Evolutionary conservation across 768 basidiomycete species (phyloP), one percentile per base, ranked within the genome.

Genomic region (Flagelloscypha sp.): DNA sequence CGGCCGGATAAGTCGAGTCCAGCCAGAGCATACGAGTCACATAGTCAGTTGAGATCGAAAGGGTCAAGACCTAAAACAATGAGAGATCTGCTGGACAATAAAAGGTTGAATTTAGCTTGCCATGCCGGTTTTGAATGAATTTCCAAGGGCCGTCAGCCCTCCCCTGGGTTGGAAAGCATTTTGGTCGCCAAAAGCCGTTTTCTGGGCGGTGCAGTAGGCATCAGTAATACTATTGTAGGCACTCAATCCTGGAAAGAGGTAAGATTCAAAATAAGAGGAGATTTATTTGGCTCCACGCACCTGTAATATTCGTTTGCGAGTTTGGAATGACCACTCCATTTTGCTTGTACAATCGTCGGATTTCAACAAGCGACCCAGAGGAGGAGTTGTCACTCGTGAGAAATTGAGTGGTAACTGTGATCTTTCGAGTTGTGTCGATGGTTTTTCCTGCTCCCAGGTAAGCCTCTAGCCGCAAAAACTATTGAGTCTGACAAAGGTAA

Each of bases 321-420:
- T 75, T 74, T 38, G 58, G 56, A 60, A 72, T 68, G 49, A 74
- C 68, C 32, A 52, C 44, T 41, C 69, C 68, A 45, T 69, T 58
- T 58, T 73, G 72, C 30, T 74, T 68, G 58, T 72, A 74, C 47
- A 74, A 29, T 33, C 70, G 68, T 42, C 68, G 66, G 52, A 74
- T 76, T 50, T 72, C 71, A 36, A 52, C 56, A 52, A 76, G 68
- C 17, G 55, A 59, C 34, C 73, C 72, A 33, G 56, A 53, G 32
- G 65, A 47, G 31, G 68, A 60, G 48, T 64, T 61, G 56, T 62
- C 53, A 48, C 50, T 48, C 39, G 70, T 69, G 47, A 72, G 47
- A 65, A 74, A 74, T 50, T 76, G 73, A 34, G 73, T 74, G 53
- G 74, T 70, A 46, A 74, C 67, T 37, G 72, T 76, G 61, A 76